Evolutionary conservation across 495 filamentous ascomycete genomes (phyloP), one percentile per base, ranked within the genome.

Genomic region (Parathielavia appendiculata): DNA sequence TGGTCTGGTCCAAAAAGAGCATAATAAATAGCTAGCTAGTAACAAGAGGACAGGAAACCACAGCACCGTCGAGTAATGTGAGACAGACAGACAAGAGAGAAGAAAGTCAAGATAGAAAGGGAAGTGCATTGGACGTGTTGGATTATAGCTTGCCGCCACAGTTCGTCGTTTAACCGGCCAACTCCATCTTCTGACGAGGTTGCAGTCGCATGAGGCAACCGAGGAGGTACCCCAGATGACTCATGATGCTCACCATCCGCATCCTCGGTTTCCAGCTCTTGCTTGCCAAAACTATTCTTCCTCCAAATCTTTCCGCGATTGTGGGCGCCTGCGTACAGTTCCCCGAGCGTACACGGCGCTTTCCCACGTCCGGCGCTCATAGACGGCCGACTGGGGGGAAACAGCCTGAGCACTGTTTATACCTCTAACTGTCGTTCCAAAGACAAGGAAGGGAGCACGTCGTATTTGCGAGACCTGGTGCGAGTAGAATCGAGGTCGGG

Each of bases 11-110:
- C 60, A 62, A 54, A 49, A 58, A 54, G 36, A 62, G 44, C 32
- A 54, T 62, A 62, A 57, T 58, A 62, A 54, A 58, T 57, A 62
- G 55, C 60, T 62, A 62, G 55, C 60, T 62, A 62, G 54, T 54
- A 58, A 61, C 57, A 58, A 39, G 23, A 35, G 26, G 26, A 57
- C 40, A 38, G 53, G 47, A 57, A 57, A 52, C 51, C 51, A 40
- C 49, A 44, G 47, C 45, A 62, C 60, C 53, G 51, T 54, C 46
- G 50, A 62, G 54, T 58, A 45, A 62, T 58, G 36, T 43, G 60
- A 57, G 56, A 62, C 50, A 49, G 56, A 30, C 26, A 30, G 26
- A 50, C 17, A 58, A 53, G 52, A 49, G 56, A 50, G 26, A 58
- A 53, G 52, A 57, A 51, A 26, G 34, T 52, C 52, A 57, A 61